Evolutionary conservation across 345 rosid genomes (phyloP), one percentile per base, ranked within the genome.

Genomic region (Pelargonium nanum): DNA sequence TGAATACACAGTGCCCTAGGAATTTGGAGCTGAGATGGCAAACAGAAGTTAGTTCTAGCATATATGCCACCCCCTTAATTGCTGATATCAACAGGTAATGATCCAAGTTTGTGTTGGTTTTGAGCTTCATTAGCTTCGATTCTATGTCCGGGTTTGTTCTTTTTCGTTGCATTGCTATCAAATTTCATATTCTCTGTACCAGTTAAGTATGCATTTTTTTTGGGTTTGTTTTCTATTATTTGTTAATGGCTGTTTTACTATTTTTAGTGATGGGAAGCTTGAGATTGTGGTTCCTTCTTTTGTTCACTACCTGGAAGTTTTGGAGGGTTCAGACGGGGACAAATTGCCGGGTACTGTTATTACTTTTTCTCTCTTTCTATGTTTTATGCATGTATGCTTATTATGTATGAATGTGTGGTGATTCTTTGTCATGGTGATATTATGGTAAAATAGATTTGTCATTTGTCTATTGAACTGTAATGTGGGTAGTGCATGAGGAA

Each of bases 311-410:
- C 97, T 94, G 19, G 99, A 94, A 79, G 99, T 91, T 70, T 81
- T 94, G 51, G 99, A 94, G 80, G 99, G 99, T 20, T 70, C 97
- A 40, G 99, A 94, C 82, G 99, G 99, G 24, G 99, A 94, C 64
- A 94, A 94, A 80, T 85, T 90, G 97, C 85, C 97, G 6, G 99
- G 99, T 90, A 75, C 53, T 22, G 0, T 48, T 40, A 2, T 40
- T 40, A 40, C 48, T 9, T 40, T 40, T 40, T 17, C 16, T n/a
- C n/a, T n/a, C n/a, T n/a, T n/a, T n/a, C n/a, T n/a, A n/a, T n/a
- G n/a, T n/a, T n/a, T n/a, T n/a, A n/a, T n/a, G n/a, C n/a, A n/a
- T n/a, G n/a, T n/a, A n/a, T n/a, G n/a, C n/a, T n/a, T n/a, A n/a
- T n/a, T n/a, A n/a, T n/a, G n/a, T n/a, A n/a, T n/a, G n/a, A n/a